A percentile compares a stretch with the other conserved stretches of the same genome.
Conservation (phyloP, 176 grass and related monocot genomes). For the Panicum miliaceum region DNA sequence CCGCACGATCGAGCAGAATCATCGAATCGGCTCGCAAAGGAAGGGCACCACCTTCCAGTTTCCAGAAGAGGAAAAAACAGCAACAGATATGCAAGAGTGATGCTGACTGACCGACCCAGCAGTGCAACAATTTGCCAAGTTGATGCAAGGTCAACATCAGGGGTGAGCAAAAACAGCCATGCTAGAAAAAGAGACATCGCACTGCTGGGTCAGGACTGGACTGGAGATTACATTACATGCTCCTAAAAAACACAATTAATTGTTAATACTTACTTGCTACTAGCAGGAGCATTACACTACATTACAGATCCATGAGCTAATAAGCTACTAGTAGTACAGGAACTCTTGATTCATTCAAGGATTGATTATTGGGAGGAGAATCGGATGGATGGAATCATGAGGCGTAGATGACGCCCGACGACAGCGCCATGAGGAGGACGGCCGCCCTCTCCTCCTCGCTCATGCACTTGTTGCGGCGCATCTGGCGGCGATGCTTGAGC, state of each 20-base stretch:
- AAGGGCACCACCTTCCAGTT: too few relatives aligned
- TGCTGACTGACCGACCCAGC: not conserved
- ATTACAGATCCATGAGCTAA: not conserved
- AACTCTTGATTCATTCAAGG: not conserved
- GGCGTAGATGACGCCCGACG: conserved; percentile 75
- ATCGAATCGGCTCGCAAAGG: too few relatives aligned
- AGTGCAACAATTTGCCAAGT: not conserved
- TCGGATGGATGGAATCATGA: not conserved
- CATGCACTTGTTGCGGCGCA: conserved; percentile 52
- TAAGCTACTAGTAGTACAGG: too few relatives aligned
- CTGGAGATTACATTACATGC: not conserved
- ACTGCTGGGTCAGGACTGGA: not conserved
- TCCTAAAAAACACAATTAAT: not conserved
- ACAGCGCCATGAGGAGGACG: conserved; percentile 80
- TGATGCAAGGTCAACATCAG: conserved; percentile 29
- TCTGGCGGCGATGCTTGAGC: conserved; percentile 57
- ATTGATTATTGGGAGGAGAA: not conserved
- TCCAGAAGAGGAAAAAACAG: not conserved
- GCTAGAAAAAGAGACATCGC: too few relatives aligned
- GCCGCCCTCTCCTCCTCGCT: conserved; percentile 79
- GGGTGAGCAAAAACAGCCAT: too few relatives aligned
- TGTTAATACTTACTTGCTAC: not conserved
- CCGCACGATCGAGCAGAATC: too few relatives aligned
- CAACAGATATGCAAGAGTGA: not conserved
- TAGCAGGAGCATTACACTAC: not conserved